Conservation (phyloP, 306 rosid species). For the Benincasa hispida region DNA sequence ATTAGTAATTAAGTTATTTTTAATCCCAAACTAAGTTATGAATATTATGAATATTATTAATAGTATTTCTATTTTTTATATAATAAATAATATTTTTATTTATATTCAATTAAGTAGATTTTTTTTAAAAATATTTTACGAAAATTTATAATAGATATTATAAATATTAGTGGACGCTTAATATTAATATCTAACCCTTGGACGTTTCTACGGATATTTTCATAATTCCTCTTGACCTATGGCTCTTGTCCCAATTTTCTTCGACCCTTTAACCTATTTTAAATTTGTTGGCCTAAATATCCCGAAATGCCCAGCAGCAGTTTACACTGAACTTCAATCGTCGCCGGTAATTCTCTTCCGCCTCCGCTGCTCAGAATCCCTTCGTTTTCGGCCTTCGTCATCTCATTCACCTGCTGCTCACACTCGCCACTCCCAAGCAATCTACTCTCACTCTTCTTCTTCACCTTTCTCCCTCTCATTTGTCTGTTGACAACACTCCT, state of each 20-base stretch:
- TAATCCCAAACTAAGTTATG: too few species aligned
- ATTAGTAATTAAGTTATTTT: too few species aligned
- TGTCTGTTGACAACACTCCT: background rate
- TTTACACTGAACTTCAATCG: background rate
- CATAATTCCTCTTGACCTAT: too few species aligned
- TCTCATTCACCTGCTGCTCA: background rate
- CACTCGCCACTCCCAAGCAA: background rate
- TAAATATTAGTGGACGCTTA: too few species aligned
- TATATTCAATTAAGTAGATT: too few species aligned
- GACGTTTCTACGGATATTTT: too few species aligned
- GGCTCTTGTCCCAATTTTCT: background rate
- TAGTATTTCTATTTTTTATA: too few species aligned
- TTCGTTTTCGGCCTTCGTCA: background rate
- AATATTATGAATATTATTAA: too few species aligned
- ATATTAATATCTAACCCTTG: too few species aligned
- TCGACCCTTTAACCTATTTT: background rate
- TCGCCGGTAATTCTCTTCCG: background rate
- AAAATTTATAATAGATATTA: too few species aligned
- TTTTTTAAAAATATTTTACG: too few species aligned
- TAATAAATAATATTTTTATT: too few species aligned
- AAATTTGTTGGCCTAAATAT: background rate
- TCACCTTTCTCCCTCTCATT: background rate
- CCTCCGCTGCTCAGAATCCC: background rate
- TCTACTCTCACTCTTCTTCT: background rate
- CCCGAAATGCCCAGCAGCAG: background rate